A percentile compares a stretch with the other conserved stretches of the same genome.
Conservation (phyloP, 2,329 filamentous ascomycete species). For the Fusarium veterinarium region DNA sequence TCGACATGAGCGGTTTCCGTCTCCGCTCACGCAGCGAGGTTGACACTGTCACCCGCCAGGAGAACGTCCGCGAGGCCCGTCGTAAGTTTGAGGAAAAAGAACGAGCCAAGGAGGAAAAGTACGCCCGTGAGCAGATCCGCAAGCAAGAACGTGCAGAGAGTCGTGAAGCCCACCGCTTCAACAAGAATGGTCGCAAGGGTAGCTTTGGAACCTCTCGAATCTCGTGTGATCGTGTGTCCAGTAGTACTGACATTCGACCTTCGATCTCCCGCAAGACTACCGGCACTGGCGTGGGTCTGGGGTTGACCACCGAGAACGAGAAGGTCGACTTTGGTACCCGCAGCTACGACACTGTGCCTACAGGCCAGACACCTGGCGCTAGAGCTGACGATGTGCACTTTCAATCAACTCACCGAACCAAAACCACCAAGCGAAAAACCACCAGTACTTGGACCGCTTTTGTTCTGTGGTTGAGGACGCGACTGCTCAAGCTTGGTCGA, state of each 20-base stretch:
- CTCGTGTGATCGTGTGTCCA: conserved; percentile 49
- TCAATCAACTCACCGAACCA: conserved; percentile 55
- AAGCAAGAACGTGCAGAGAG: conserved; percentile 69
- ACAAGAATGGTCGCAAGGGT: conserved; percentile 58
- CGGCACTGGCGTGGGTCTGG: conserved; percentile 31
- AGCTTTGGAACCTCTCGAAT: conserved; percentile 49
- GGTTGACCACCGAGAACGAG: conserved; percentile 48
- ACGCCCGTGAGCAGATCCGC: conserved; percentile 67
- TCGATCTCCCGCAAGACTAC: conserved; percentile 46
- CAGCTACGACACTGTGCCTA: conserved; percentile 58
- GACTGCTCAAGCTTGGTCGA: conserved; percentile 55
- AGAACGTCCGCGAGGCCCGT: conserved; percentile 70
- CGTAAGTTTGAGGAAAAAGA: conserved; percentile 73
- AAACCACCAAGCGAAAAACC: conserved; percentile 68
- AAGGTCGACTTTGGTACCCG: conserved; percentile 59
- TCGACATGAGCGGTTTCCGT: conserved; percentile 68
- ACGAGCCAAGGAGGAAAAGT: conserved; percentile 70
- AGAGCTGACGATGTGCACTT: conserved; percentile 59
- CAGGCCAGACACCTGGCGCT: conserved; percentile 42
- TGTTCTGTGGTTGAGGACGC: conserved; percentile 72
- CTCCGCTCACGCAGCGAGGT: conserved; percentile 70
- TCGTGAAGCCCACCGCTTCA: conserved; percentile 65
- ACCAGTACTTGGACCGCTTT: conserved; percentile 72
- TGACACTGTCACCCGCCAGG: conserved; percentile 64
- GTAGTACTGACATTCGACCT: conserved; percentile 46